A percentile compares a stretch with the other conserved stretches of the same genome.
These are phyloP conservation scores for Chlorella sorokiniana DNA, from an alignment of 139 green algal species.

Conservation along the genomic window DNA sequence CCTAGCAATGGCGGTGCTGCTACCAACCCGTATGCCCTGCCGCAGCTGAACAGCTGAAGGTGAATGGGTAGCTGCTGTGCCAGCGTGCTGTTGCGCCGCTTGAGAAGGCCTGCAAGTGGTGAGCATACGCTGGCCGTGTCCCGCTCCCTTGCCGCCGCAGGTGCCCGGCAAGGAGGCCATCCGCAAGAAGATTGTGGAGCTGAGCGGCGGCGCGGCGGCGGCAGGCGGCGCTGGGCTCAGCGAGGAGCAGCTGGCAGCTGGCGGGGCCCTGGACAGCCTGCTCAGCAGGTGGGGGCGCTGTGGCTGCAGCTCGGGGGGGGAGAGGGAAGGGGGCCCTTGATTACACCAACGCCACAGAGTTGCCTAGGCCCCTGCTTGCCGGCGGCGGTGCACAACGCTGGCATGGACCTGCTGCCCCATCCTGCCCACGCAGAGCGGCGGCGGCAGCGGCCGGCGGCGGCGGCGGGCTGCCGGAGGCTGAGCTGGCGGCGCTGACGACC, in stretches of 20 bases:
- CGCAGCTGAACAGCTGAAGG: too few species aligned
- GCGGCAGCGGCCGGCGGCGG: constrained; percentile 1
- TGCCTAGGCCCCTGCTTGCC: neutral
- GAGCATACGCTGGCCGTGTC: neutral
- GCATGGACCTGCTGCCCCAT: too few species aligned
- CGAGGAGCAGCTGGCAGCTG: constrained; percentile 47
- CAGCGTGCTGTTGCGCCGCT: too few species aligned
- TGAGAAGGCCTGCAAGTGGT: too few species aligned
- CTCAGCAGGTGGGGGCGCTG: constrained; percentile 40
- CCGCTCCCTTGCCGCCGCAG: neutral
- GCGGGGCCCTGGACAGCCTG: constrained; percentile 54
- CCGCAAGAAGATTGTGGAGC: constrained; percentile 32
- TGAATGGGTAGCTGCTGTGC: too few species aligned
- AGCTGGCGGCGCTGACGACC: constrained; percentile 47
- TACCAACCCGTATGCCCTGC: too few species aligned
- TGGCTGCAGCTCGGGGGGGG: neutral
- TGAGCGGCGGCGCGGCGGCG: constrained; percentile 8
- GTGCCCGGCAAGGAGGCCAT: constrained; percentile 20
- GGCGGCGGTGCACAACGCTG: neutral
- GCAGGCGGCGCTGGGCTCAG: constrained; percentile 26
- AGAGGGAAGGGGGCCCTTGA: neutral
- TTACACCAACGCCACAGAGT: neutral
- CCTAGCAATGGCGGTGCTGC: neutral
- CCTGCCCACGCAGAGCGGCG: neutral
- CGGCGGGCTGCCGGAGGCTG: neutral